phyloP scores from a whole-genome alignment of 345 rosid species.

The Dovyalis caffra region DNA sequence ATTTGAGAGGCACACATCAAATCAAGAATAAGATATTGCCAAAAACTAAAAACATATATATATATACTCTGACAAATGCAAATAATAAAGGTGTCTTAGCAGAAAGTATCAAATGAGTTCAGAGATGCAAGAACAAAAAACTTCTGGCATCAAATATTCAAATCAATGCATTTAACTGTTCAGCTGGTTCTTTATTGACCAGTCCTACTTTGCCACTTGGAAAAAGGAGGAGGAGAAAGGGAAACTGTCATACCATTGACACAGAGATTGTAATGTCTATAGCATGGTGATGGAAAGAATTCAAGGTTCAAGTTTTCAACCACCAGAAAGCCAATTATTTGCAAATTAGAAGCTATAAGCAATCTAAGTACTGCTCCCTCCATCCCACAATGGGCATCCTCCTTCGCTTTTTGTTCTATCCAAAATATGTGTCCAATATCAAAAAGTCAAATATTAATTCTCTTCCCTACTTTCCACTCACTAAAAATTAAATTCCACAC shows the following conservation, averaged over 20 bases:
- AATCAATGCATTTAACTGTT: background rate
- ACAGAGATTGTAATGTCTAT: background rate
- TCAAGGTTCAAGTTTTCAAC: background rate
- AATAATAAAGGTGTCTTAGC: background rate
- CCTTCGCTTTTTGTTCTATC: background rate
- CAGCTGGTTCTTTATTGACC: background rate
- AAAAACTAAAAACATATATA: no score
- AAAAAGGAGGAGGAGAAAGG: background rate
- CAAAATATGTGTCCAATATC: background rate
- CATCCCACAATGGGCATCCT: background rate
- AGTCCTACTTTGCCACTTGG: background rate
- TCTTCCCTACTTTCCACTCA: no score
- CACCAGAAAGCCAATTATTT: no score
- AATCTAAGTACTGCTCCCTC: background rate
- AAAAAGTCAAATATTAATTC: no score
- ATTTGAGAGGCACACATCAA: background rate
- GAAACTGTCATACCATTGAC: no score
- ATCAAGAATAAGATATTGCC: background rate
- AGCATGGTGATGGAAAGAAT: background rate
- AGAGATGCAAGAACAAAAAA: background rate
- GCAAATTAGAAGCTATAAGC: no score
- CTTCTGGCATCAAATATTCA: background rate
- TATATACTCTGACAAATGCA: background rate
- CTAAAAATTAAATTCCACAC: no score
- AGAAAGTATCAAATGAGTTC: background rate